phyloP scores from a whole-genome alignment of 75 land plant species.

The Cunninghamia lanceolata region DNA sequence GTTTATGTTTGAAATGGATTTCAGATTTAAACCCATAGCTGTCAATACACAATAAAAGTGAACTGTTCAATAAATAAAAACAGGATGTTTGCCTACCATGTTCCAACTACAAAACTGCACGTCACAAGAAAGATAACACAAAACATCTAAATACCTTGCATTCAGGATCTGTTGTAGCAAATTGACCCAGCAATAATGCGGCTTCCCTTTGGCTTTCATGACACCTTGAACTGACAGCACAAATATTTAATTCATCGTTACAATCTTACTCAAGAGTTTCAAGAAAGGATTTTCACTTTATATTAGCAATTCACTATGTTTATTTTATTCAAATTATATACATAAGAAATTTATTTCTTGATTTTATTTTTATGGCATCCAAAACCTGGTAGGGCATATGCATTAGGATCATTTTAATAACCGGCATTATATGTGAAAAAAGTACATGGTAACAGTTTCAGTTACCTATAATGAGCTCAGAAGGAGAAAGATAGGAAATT shows the following conservation, averaged over 20 bases:
- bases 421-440: not conserved
- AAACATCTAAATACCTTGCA: conserved; percentile 70
- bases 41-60: not conserved
- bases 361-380: not conserved
- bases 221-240: conserved; percentile 74
- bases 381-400: not conserved
- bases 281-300: not conserved
- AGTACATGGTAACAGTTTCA: not conserved
- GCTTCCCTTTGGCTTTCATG: conserved; percentile 97
- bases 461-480: not conserved
- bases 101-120: not conserved
- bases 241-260: not conserved
- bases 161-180: conserved; percentile 98
- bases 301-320: not conserved
- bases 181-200: conserved; percentile 93
- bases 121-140: not conserved
- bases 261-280: not conserved
- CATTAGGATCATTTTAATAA: not conserved
- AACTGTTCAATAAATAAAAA: not conserved
- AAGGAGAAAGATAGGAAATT: not conserved
- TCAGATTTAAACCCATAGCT: not conserved
- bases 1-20: not conserved
- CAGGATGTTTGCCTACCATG: not conserved
- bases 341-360: not conserved
- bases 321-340: too few species aligned